Conservation (phyloP, 805 yeast species). For the Metschnikowia corniflorae region DNA sequence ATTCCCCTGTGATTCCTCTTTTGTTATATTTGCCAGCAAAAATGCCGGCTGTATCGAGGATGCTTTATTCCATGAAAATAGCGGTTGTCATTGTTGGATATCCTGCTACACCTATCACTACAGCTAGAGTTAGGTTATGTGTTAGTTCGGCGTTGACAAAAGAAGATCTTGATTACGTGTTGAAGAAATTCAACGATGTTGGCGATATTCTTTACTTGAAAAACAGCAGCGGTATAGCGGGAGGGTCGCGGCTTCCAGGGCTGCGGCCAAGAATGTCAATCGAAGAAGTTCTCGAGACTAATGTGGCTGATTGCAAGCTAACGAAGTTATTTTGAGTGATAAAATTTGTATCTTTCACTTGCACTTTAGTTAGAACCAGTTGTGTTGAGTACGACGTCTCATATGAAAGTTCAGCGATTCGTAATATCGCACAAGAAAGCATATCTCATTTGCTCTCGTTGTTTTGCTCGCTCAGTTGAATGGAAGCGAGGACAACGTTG, state of each 20-base stretch:
- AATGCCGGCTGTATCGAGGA: slow-evolving; percentile 88
- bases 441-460: no score
- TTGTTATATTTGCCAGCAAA: slow-evolving; percentile 86
- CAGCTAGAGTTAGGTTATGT: slow-evolving; percentile 90
- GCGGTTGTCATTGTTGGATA: slow-evolving; percentile 97
- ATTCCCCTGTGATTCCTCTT: slow-evolving; percentile 92
- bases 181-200: slow-evolving; percentile 66
- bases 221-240: slow-evolving; percentile 72
- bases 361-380: no score
- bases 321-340: slow-evolving; percentile 13
- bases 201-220: slow-evolving; percentile 77
- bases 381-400: no score
- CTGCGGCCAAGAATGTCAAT: slow-evolving; percentile 70
- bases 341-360: no score
- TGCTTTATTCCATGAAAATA: slow-evolving; percentile 71
- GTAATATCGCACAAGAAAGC: no score
- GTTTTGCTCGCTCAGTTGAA: no score
- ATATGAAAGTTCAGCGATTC: no score
- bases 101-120: slow-evolving; percentile 92
- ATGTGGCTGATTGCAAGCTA: slow-evolving; percentile 59
- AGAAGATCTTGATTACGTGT: slow-evolving; percentile 82
- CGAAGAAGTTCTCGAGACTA: slow-evolving; percentile 69
- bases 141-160: slow-evolving; percentile 89
- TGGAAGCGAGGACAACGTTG: no score
- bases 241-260: slow-evolving; percentile 57